Evolutionary conservation across 768 basidiomycete species (phyloP), one percentile per base, ranked within the genome.

Genomic region (Agrocybe pediades): DNA sequence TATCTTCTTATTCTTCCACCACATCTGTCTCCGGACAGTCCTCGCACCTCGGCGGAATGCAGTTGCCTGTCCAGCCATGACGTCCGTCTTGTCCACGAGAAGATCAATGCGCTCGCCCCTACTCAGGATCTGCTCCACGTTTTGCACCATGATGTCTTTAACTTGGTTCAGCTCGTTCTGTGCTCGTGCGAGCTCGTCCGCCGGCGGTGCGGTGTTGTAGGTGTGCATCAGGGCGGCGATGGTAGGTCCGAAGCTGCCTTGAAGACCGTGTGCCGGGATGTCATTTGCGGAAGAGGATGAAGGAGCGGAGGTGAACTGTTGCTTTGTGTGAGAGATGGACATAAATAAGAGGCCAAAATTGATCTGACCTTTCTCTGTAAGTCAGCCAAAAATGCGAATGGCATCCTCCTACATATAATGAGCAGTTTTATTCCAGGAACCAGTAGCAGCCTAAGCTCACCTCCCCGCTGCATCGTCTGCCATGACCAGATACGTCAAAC

Each of bases 131-230:
- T 95, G 91, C 72, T 98, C 94, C 58, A 98, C 95, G 68, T 98
- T 98, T 71, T 98, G 92, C 46, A 98, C 95, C 95, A 97, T 96
- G 71, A 97, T 92, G 63, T 95, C 88, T 69, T 97, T 98, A 43
- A 97, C 91, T 60, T 92, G 90, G 55, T 85, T 84, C 39, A 94
- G 79, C 69, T 98, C 95, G 4, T 82, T 81, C 66, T 95, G 95
- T 5, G 96, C 96, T 57, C 92, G 90, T 17, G 87, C 76, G 52
- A 98, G 84, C 57, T 95, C 93, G 68, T 99, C 97, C 7, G 79
- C 70, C 30, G 92, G 95, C 15, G 95, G 95, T 8, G 84, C 73
- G 25, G 92, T 94, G 65, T 93, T 94, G 76, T 92, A 99, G 45
- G 87, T 85, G 64, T 91, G 81, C 86, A 96, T 83, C 51, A 96